phyloP scores from a whole-genome alignment of 441 rosid genomes.

The Flueggea neowawraea region DNA sequence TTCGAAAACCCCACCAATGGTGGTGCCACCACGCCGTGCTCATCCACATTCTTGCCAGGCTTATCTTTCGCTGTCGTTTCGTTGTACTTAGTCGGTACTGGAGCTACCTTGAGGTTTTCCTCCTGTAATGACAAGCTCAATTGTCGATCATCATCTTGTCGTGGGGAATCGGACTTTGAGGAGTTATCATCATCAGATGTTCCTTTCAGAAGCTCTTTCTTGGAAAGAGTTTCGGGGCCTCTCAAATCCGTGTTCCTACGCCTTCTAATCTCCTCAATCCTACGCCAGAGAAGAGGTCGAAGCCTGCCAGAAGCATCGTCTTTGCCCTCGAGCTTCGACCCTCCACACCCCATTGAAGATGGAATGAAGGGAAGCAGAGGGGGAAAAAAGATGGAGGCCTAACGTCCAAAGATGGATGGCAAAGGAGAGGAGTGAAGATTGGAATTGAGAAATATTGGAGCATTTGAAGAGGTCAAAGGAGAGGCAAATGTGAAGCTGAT shows the following conservation, averaged over 20 bases:
- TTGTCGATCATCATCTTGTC: constrained; percentile 8
- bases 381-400: neutral
- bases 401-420: neutral
- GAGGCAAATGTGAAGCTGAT: neutral
- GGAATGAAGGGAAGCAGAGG: neutral
- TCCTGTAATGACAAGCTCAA: constrained; percentile 19
- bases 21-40: too few species aligned
- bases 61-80: neutral
- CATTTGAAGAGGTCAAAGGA: neutral
- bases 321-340: constrained; percentile 26
- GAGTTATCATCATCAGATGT: constrained; percentile 25
- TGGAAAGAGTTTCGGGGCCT: constrained; percentile 29
- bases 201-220: constrained; percentile 47
- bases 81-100: neutral
- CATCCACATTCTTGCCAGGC: neutral
- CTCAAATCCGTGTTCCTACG: neutral
- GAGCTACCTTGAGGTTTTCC: constrained; percentile 16
- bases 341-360: constrained; percentile 42
- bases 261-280: constrained; percentile 38
- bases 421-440: neutral
- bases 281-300: constrained; percentile 27
- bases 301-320: constrained; percentile 24
- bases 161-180: neutral
- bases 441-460: neutral
- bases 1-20: neutral